Conservation (phyloP, 164 flowering plant genomes). For the Aristolochia californica region DNA sequence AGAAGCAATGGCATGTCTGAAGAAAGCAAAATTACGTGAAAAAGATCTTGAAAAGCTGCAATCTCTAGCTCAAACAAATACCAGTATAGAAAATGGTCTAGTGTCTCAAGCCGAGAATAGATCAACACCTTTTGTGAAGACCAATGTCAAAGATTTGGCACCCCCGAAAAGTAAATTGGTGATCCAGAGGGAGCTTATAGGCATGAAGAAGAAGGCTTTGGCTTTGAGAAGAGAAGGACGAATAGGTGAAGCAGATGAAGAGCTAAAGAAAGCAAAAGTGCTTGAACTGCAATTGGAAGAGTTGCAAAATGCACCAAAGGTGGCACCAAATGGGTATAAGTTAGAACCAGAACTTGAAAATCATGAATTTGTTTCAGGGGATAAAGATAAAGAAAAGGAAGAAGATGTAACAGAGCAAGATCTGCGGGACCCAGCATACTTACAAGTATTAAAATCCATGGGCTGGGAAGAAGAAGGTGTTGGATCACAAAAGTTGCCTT, state of each 20-base stretch:
- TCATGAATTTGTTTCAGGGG: constrained; percentile 8
- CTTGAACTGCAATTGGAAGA: constrained; percentile 75
- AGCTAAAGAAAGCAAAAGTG: constrained; percentile 55
- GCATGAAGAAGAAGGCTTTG: constrained; percentile 69
- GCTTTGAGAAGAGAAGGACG: constrained; percentile 75
- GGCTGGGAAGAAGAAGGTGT: constrained; percentile 70
- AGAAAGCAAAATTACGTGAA: constrained; percentile 71
- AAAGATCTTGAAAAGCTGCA: constrained; percentile 31
- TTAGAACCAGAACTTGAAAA: too few species aligned
- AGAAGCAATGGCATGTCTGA: constrained; percentile 59
- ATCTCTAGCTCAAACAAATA: constrained; percentile 9
- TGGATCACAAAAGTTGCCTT: constrained; percentile 11
- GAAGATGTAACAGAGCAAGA: constrained; percentile 72
- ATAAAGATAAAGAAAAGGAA: constrained; percentile 26
- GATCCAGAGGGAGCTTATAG: constrained; percentile 73
- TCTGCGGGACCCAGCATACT: constrained; percentile 65
- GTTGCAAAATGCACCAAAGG: constrained; percentile 35
- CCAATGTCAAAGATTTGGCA: constrained; percentile 8
- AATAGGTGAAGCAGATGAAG: constrained; percentile 74
- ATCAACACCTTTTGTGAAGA: constrained; percentile 2
- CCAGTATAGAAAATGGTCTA: constrained; percentile 4
- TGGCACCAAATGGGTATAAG: too few species aligned
- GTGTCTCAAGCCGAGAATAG: constrained; percentile 8
- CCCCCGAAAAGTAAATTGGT: constrained; percentile 44
- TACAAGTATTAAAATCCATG: constrained; percentile 41